Conservation (phyloP, 306 rosid species). For the Vigna nakashimae region DNA sequence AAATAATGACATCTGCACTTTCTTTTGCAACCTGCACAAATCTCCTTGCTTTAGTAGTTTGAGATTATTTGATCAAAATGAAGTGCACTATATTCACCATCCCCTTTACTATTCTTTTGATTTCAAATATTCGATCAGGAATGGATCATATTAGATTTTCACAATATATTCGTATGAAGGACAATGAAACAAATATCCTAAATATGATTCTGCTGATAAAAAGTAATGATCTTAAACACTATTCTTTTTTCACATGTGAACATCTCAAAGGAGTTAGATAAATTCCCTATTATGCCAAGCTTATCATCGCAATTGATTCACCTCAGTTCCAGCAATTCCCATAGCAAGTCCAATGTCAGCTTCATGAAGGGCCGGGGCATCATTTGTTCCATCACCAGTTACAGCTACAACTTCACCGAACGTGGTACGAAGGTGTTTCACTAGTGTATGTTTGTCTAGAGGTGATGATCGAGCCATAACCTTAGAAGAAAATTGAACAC, state of each 20-base stretch:
- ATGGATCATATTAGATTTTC: background rate
- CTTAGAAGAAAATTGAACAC: conserved; percentile 49
- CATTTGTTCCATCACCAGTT: conserved; percentile 98
- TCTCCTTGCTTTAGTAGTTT: conserved; percentile 8
- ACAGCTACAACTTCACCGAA: conserved; percentile 95
- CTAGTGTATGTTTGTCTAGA: conserved; percentile 88
- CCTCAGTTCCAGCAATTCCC: conserved; percentile 99
- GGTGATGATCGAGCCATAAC: conserved; percentile 99
- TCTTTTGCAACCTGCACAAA: conserved; percentile 90
- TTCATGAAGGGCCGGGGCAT: conserved; percentile 99
- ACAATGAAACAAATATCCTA: background rate
- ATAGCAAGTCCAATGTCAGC: conserved; percentile 99
- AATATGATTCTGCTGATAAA: background rate
- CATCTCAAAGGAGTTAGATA: background rate
- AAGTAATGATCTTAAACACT: background rate
- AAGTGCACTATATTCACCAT: background rate
- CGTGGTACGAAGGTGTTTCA: conserved; percentile 85
- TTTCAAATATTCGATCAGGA: conserved; percentile 7
- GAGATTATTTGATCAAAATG: conserved; percentile 13
- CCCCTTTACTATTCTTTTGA: conserved; percentile 8
- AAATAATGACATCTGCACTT: conserved; percentile 94
- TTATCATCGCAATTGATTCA: conserved; percentile 44
- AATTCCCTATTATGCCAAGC: background rate
- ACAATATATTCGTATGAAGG: background rate
- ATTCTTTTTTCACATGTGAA: background rate